A percentile compares a stretch with the other conserved stretches of the same genome.
Conservation (phyloP, 495 filamentous ascomycete species). For the Trichoderma virens region DNA sequence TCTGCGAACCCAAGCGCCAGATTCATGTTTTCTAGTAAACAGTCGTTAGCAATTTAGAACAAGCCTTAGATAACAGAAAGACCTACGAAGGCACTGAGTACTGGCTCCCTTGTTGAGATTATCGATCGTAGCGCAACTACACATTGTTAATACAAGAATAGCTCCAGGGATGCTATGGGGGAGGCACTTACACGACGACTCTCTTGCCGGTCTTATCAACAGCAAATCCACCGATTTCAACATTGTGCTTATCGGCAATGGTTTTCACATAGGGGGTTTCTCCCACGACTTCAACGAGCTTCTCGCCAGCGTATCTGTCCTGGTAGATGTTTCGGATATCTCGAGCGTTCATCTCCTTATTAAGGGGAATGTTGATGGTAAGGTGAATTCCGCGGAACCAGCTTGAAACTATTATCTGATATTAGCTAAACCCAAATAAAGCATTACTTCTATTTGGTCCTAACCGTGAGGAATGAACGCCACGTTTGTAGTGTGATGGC, state of each 20-base stretch:
- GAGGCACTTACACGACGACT: constrained; percentile 63
- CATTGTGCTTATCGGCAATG: constrained; percentile 84
- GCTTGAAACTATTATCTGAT: no score
- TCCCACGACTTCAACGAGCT: constrained; percentile 83
- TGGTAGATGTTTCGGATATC: constrained; percentile 95
- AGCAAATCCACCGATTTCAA: constrained; percentile 92
- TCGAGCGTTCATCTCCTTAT: constrained; percentile 73
- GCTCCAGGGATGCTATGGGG: background rate
- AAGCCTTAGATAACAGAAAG: background rate
- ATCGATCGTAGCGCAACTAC: constrained; percentile 82
- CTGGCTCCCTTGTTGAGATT: constrained; percentile 95
- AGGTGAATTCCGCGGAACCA: constrained; percentile 98
- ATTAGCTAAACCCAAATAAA: no score
- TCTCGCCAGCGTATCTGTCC: constrained; percentile 91
- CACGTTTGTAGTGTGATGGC: constrained; percentile 65
- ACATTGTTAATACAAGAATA: background rate
- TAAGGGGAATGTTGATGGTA: constrained; percentile 82
- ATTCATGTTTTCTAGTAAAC: constrained; percentile 81
- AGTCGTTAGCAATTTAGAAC: background rate
- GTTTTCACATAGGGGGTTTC: constrained; percentile 82
- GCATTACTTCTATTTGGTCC: background rate
- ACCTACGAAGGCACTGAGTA: constrained; percentile 89
- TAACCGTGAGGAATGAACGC: constrained; percentile 76
- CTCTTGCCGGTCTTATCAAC: constrained; percentile 83
- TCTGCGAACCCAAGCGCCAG: constrained; percentile 86